Evolutionary conservation across 345 rosid genomes (phyloP), one percentile per base, ranked within the genome.

Genomic region (Populus ilicifolia): DNA sequence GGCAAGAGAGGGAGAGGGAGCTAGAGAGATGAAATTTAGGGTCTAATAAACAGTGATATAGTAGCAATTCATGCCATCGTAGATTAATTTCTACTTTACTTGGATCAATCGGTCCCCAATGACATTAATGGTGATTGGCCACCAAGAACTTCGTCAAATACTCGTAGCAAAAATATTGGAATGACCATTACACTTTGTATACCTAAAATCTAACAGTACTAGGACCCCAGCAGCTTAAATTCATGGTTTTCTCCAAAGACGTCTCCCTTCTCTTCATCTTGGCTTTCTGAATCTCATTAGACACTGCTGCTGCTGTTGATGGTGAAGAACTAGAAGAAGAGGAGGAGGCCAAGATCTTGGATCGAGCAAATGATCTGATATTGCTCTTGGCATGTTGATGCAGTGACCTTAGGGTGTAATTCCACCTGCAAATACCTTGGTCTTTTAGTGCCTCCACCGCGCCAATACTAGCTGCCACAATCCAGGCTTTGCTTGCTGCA

Each of bases 351-450:
- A 29, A 1, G 59, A 9, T 17, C 74, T 54, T 72, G 30, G 75
- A 23, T 1, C 35, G 75, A 56, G 75, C 21, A 35, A 35, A 30
- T 36, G 66, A 52, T 44, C 69, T 86, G 50, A 89, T 50, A 12
- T 79, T 83, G 83, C 36, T 80, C 80, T 80, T 82, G 56, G 80
- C 87, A 64, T 86, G 80, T 73, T 84, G 87, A 46, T 86, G 83
- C 6, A 87, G 76, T 17, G 81, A 84, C 62, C 90, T 85, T 5
- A 91, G 70, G 9, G 89, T 83, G 69, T 86, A 87, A 54, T 88
- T 89, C 95, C 95, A 88, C n/a, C 90, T 81, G 73, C 89, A 84
- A 67, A 89, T 83, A 20, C 95, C 95, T 80, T 89, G 93, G 85
- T 91, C 93, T 30, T 89, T 91, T 43, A 91, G 84, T 11, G 87